Percentiles rank a stretch among this genome's conserved stretches.
Evolutionary conservation across 768 basidiomycete species (phyloP).

Genomic region (Lactifluus hygrophoroides): DNA sequence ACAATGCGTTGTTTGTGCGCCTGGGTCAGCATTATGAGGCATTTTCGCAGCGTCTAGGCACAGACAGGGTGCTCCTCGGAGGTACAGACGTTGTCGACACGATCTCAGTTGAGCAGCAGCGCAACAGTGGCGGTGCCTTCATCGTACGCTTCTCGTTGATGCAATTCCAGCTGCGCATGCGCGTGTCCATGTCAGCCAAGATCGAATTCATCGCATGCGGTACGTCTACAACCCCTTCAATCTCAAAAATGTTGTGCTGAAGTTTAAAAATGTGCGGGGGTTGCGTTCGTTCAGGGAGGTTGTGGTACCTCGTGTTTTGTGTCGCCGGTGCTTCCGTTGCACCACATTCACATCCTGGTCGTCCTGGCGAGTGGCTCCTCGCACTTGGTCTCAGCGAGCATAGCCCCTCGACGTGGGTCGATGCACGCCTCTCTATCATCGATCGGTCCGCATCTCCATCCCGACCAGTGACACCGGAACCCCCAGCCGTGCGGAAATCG

Average conservation of each 20-base stretch:
- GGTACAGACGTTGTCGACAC: conserved; percentile 32
- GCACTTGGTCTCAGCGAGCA: conserved; percentile 12
- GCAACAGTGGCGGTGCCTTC: conserved; percentile 45
- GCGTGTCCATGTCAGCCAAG: conserved; percentile 42
- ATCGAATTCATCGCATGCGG: conserved; percentile 62
- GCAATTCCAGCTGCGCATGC: conserved; percentile 66
- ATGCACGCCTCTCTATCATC: conserved; percentile 4
- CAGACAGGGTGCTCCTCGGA: conserved; percentile 39
- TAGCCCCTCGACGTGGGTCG: conserved; percentile 12
- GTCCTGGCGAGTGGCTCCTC: conserved; percentile 14
- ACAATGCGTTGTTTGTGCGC: conserved; percentile 53
- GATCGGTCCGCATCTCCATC: not conserved
- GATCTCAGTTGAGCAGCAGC: conserved; percentile 44
- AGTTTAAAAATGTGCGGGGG: no score
- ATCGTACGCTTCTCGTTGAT: conserved; percentile 42
- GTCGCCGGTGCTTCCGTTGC: not conserved
- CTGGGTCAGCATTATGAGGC: conserved; percentile 40
- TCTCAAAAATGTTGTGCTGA: not conserved
- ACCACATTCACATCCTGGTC: not conserved
- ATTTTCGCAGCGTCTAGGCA: conserved; percentile 40
- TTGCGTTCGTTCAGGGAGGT: conserved; percentile 3
- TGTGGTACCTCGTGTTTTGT: conserved; percentile 16
- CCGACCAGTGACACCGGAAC: not conserved
- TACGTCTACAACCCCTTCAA: conserved; percentile 17
- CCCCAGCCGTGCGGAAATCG: not conserved